Percentiles rank a stretch among this genome's conserved stretches.
Evolutionary conservation across 2,329 filamentous ascomycete genomes (phyloP).

Genomic region (Helotiales sp.): DNA sequence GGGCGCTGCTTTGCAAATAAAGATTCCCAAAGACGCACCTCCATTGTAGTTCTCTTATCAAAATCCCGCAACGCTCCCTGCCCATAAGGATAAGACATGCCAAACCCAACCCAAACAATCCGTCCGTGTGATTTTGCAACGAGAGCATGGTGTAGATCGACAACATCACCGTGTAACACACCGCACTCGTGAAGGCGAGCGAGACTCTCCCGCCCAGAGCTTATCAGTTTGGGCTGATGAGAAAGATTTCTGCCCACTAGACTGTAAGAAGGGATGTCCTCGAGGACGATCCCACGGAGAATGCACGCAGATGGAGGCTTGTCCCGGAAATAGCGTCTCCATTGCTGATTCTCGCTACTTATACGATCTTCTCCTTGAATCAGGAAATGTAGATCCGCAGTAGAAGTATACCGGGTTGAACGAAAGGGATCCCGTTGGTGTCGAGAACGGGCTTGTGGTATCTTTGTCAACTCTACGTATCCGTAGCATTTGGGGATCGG

Average conservation of each 20-base stretch:
- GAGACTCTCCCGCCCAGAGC: neutral
- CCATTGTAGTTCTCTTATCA: too few species aligned
- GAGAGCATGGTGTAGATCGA: neutral
- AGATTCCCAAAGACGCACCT: too few species aligned
- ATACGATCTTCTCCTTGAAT: neutral
- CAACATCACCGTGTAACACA: neutral
- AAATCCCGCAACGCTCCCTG: too few species aligned
- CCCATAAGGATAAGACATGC: neutral
- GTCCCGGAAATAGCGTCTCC: neutral
- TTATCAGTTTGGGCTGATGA: neutral
- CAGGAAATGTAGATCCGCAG: neutral
- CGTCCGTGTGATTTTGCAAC: neutral
- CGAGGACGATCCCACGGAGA: neutral
- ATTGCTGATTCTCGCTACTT: neutral
- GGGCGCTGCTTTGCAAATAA: too few species aligned
- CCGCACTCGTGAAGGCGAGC: neutral
- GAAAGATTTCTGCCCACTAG: neutral
- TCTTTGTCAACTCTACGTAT: neutral
- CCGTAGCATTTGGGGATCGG: neutral
- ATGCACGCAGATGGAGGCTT: neutral
- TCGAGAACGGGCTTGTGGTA: neutral
- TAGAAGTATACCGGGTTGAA: neutral
- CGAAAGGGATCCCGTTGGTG: neutral
- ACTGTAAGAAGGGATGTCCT: neutral
- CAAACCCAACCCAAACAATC: neutral